These are phyloP conservation scores for Gloeophyllum trabeum DNA, from an alignment of 768 basidiomycete genomes.

Conservation along the genomic window DNA sequence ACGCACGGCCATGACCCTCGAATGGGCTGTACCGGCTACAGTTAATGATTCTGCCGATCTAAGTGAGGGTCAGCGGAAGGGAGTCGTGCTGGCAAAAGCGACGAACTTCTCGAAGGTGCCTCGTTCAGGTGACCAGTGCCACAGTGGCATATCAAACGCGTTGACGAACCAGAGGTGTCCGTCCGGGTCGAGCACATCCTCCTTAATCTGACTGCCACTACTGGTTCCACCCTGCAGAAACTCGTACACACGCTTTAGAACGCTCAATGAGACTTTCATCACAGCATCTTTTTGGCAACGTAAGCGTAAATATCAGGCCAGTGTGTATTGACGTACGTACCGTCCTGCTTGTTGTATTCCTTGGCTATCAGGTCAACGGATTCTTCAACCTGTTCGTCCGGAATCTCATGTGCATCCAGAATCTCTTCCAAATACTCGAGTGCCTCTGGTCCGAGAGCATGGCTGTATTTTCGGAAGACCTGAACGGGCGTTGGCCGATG, in stretches of 20 bases:
- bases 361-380: slow-evolving; percentile 75
- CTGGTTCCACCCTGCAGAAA: slow-evolving; percentile 57
- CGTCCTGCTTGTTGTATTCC: slow-evolving; percentile 87
- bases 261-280: slow-evolving; percentile 69
- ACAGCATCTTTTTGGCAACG: slow-evolving; percentile 43
- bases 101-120: slow-evolving; percentile 82
- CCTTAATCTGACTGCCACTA: slow-evolving; percentile 30
- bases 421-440: slow-evolving; percentile 63
- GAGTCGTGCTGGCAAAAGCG: neutral
- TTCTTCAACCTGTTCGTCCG: slow-evolving; percentile 55
- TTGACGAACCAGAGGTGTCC: slow-evolving; percentile 76
- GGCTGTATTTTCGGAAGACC: slow-evolving; percentile 85
- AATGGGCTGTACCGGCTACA: slow-evolving; percentile 76
- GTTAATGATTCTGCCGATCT: slow-evolving; percentile 48
- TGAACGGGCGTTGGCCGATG: slow-evolving; percentile 16
- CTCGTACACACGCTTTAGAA: slow-evolving; percentile 66
- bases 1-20: slow-evolving; percentile 66
- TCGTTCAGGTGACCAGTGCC: slow-evolving; percentile 82
- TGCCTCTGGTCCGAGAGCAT: slow-evolving; percentile 74
- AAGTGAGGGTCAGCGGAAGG: slow-evolving; percentile 6
- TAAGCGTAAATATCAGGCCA: neutral
- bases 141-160: slow-evolving; percentile 92
- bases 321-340: slow-evolving; percentile 19
- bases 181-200: slow-evolving; percentile 66
- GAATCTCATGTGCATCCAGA: slow-evolving; percentile 59